Evolutionary conservation across 805 yeast genomes (phyloP).

Genomic region (Nakazawaea wickerhamii): DNA sequence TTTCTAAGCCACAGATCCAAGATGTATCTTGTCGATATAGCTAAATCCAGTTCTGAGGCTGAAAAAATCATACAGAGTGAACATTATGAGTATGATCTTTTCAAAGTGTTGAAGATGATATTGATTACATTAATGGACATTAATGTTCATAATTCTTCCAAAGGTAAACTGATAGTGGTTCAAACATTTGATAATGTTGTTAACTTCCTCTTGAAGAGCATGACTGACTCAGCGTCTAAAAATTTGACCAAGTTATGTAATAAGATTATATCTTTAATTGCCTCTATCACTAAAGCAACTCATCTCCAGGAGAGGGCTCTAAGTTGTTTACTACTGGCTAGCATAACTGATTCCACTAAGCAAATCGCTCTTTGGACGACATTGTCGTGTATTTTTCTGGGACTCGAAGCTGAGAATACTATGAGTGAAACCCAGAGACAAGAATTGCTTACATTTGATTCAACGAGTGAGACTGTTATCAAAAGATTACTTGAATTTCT

Average conservation of each 20-base stretch:
- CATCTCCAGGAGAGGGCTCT: not conserved
- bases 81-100: not conserved
- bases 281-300: not conserved
- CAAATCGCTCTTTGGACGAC: not conserved
- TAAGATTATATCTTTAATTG: not conserved
- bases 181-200: not conserved
- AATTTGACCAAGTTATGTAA: not conserved
- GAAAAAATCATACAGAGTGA: not conserved
- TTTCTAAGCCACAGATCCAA: not conserved
- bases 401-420: not conserved
- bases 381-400: not conserved
- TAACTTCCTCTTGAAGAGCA: not conserved
- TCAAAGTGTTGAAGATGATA: not conserved
- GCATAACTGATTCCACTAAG: not conserved
- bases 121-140: not conserved
- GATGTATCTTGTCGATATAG: not conserved
- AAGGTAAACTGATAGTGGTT: not conserved
- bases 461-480: not conserved
- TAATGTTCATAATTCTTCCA: not conserved
- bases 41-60: not conserved
- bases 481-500: not conserved
- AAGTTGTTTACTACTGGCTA: not conserved
- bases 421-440: not conserved
- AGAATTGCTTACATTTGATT: not conserved
- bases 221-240: not conserved